Conservation (phyloP, 768 basidiomycete genomes). For the Dentipellis sp. region DNA sequence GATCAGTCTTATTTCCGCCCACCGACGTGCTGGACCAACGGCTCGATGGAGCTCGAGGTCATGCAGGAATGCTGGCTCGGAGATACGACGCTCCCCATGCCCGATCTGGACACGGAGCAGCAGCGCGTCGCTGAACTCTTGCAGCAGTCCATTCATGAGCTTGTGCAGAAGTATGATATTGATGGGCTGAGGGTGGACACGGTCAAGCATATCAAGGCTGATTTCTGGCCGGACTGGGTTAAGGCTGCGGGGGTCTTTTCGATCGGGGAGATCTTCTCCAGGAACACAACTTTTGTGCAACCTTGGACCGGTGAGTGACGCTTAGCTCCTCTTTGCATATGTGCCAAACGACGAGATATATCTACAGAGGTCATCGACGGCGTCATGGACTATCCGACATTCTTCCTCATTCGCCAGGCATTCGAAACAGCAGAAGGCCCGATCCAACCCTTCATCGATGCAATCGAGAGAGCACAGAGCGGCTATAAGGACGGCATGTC, state of each 20-base stretch:
- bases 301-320: constrained; percentile 30
- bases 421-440: constrained; percentile 28
- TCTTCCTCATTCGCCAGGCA: constrained; percentile 33
- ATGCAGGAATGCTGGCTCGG: constrained; percentile 57
- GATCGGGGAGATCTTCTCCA: constrained; percentile 46
- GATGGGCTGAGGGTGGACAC: constrained; percentile 55
- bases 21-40: constrained; percentile 29
- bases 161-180: constrained; percentile 37
- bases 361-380: constrained; percentile 30
- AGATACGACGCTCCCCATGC: constrained; percentile 38
- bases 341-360: not conserved
- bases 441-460: constrained; percentile 21
- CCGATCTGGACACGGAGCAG: constrained; percentile 50
- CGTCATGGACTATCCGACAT: constrained; percentile 42
- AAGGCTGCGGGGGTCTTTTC: constrained; percentile 39
- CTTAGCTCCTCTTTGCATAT: not conserved
- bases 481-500: constrained; percentile 30
- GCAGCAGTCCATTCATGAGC: constrained; percentile 36
- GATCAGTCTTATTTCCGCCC: constrained; percentile 29
- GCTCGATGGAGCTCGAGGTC: constrained; percentile 32
- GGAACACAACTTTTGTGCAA: constrained; percentile 29
- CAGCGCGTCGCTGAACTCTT: constrained; percentile 30
- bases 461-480: constrained; percentile 23
- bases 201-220: constrained; percentile 43
- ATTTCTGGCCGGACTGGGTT: constrained; percentile 48